Conservation (phyloP, 2,329 filamentous ascomycete species). For the Clarireedia sp. region DNA sequence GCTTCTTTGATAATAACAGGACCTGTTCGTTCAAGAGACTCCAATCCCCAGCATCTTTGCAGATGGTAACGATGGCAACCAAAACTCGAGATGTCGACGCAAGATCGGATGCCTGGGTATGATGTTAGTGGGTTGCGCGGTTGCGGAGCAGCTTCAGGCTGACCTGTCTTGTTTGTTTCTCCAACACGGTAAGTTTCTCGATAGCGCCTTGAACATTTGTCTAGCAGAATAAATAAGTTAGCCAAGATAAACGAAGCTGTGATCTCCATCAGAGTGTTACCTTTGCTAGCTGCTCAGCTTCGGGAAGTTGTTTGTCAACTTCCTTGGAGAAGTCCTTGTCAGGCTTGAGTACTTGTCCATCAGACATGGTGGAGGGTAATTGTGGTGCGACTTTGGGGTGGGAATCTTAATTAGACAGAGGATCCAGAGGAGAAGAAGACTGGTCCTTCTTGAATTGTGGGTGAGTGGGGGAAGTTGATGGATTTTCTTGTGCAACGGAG, state of each 20-base stretch:
- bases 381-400: background rate
- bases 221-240: slow-evolving; percentile 33
- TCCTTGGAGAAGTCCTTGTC: slow-evolving; percentile 99
- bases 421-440: background rate
- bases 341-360: slow-evolving; percentile 40
- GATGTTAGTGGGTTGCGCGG: slow-evolving; percentile 23
- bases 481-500: background rate
- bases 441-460: background rate
- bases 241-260: background rate
- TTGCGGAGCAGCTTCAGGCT: slow-evolving; percentile 15
- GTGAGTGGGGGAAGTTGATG: background rate
- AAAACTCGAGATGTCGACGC: slow-evolving; percentile 87
- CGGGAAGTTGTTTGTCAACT: slow-evolving; percentile 82
- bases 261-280: slow-evolving; percentile 38
- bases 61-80: slow-evolving; percentile 83
- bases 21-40: slow-evolving; percentile 93
- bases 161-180: slow-evolving; percentile 97
- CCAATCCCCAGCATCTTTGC: slow-evolving; percentile 91
- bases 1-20: slow-evolving; percentile 93
- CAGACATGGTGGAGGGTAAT: slow-evolving; percentile 26
- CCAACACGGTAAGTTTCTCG: slow-evolving; percentile 83
- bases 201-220: slow-evolving; percentile 78
- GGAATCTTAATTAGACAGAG: background rate
- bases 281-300: slow-evolving; percentile 83
- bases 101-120: slow-evolving; percentile 78